These are phyloP conservation scores for Suillus tomentosus DNA, from an alignment of 768 basidiomycete genomes.

Conservation along the genomic window DNA sequence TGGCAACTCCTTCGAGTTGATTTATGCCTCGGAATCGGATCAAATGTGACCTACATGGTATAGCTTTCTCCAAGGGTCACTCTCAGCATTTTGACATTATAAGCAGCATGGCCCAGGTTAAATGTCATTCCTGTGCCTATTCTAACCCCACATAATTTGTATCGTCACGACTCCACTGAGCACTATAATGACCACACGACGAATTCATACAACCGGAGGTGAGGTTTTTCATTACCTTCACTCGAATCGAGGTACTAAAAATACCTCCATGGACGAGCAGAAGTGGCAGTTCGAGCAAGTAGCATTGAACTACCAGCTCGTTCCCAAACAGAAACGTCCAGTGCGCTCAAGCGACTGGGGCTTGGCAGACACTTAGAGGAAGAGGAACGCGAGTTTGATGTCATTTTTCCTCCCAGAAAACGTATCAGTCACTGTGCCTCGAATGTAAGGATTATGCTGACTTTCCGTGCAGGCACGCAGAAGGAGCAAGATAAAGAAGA, in stretches of 20 bases:
- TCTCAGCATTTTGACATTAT: not conserved
- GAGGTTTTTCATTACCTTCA: not conserved
- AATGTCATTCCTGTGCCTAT: not conserved
- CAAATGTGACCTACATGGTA: not conserved
- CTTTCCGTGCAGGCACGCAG: conserved; percentile 40
- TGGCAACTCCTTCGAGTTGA: not conserved
- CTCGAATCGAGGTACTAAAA: not conserved
- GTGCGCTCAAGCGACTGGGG: conserved; percentile 27
- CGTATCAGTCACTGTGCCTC: conserved; percentile 17
- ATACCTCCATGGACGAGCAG: not conserved
- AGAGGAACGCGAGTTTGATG: conserved; percentile 19
- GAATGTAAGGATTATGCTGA: not conserved
- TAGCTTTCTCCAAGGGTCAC: not conserved
- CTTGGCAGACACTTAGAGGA: conserved; percentile 16
- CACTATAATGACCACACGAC: conserved; percentile 5
- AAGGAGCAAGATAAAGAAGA: conserved; percentile 52
- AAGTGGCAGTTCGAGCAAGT: conserved; percentile 2
- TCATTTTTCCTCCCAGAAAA: conserved; percentile 17
- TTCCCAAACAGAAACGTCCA: conserved; percentile 21
- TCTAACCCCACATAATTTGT: not conserved
- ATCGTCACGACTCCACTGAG: not conserved
- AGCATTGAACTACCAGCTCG: not conserved
- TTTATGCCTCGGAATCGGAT: conserved; percentile 6
- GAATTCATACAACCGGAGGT: not conserved
- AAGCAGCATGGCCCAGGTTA: not conserved